These are phyloP conservation scores for Xylaria scruposa DNA, from an alignment of 495 filamentous ascomycete species.

Conservation along the genomic window DNA sequence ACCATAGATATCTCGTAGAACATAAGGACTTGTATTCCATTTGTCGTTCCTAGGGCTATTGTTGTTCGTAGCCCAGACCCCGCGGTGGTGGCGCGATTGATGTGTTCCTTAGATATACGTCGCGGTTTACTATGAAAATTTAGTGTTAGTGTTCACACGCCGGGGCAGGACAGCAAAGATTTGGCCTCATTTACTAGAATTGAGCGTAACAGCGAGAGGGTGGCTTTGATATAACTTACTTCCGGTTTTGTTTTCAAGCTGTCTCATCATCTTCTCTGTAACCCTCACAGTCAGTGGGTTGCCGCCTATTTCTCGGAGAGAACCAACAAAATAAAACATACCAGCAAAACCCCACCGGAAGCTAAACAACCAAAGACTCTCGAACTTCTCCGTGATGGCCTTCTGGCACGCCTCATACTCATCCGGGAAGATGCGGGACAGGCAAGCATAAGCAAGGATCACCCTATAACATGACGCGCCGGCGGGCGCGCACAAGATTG, in stretches of 20 bases:
- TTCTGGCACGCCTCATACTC: constrained; percentile 34
- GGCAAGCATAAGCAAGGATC: constrained; percentile 32
- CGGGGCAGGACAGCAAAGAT: background rate
- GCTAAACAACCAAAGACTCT: constrained; percentile 40
- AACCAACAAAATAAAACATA: constrained; percentile 24
- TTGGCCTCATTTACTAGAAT: background rate
- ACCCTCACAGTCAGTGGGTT: background rate
- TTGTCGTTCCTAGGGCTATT: background rate
- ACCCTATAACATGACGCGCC: constrained; percentile 40
- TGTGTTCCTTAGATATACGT: constrained; percentile 35
- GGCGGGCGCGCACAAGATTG: constrained; percentile 40
- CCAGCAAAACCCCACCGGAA: constrained; percentile 43
- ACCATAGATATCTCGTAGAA: background rate
- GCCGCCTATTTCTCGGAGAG: background rate
- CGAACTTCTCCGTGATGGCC: constrained; percentile 42
- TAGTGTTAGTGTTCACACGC: background rate
- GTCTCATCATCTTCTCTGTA: constrained; percentile 42
- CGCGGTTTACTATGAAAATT: constrained; percentile 27
- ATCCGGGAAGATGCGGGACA: constrained; percentile 35
- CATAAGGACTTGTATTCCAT: background rate
- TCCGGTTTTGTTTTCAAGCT: constrained; percentile 36
- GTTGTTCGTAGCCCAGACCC: constrained; percentile 18
- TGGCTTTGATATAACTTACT: constrained; percentile 15
- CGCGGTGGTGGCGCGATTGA: constrained; percentile 32
- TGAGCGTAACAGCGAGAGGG: background rate